phyloP scores from a whole-genome alignment of 331 rosid genomes.

The Quercus phellos region DNA sequence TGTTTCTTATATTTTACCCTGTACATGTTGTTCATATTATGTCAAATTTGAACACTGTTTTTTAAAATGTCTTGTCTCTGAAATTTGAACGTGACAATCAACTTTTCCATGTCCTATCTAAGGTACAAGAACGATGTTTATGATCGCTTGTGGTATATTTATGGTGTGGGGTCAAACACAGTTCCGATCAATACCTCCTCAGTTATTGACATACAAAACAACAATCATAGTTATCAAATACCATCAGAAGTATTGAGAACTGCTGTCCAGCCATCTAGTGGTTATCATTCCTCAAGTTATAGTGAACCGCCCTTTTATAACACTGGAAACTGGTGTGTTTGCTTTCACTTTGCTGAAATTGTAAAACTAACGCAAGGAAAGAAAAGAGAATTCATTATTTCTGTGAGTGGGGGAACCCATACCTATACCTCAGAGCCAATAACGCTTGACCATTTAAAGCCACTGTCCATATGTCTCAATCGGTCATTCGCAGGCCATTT shows the following conservation, averaged over 20 bases:
- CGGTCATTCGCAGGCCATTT: background rate
- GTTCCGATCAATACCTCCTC: background rate
- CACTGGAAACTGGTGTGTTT: background rate
- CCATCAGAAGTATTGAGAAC: conserved; percentile 11
- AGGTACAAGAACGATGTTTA: background rate
- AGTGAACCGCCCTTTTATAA: no score
- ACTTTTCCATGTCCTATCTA: no score
- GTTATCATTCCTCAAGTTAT: background rate
- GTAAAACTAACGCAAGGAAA: background rate
- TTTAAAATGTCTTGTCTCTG: no score
- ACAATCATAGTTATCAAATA: background rate
- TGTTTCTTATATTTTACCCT: no score
- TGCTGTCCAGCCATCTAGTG: background rate
- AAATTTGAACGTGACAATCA: no score
- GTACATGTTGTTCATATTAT: no score
- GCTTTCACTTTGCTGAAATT: conserved; percentile 31
- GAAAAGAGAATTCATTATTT: conserved; percentile 18
- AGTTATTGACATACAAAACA: background rate
- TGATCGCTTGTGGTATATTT: background rate
- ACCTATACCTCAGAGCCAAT: background rate
- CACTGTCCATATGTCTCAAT: background rate
- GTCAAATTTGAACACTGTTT: no score
- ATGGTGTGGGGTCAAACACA: fast-evolving
- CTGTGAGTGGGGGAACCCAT: background rate
- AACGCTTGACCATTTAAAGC: conserved; percentile 20